A percentile compares a stretch with the other conserved stretches of the same genome.
Evolutionary conservation across 257 asterid species (phyloP).

Genomic region (Plantago major): DNA sequence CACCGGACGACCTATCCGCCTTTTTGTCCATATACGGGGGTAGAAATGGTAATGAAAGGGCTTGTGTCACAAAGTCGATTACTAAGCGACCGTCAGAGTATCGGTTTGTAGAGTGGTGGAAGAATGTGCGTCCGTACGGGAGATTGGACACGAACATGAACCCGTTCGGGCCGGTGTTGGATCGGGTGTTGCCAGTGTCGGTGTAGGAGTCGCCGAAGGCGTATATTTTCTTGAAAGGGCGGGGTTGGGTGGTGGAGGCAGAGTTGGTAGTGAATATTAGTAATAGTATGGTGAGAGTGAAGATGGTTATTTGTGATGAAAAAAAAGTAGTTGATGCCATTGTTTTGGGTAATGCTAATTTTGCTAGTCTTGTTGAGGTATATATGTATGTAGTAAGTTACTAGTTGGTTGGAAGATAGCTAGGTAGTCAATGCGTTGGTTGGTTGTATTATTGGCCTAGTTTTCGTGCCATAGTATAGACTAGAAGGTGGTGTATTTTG

Average conservation of each 20-base stretch:
- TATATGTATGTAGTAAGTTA: no score
- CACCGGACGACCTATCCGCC: slow-evolving; percentile 36
- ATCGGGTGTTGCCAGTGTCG: slow-evolving; percentile 86
- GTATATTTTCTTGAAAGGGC: slow-evolving; percentile 50
- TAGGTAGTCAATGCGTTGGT: no score
- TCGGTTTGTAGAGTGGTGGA: slow-evolving; percentile 82
- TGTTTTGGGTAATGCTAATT: no score
- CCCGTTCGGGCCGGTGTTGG: slow-evolving; percentile 61
- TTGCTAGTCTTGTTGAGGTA: no score
- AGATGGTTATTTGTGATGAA: no score
- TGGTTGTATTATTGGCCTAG: no score
- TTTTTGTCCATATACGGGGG: slow-evolving; percentile 45
- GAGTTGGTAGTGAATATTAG: not conserved
- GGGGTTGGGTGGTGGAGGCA: not conserved
- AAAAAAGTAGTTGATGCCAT: no score
- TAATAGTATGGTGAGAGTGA: not conserved
- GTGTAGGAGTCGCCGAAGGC: slow-evolving; percentile 94
- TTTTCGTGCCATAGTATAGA: no score
- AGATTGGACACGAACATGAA: slow-evolving; percentile 68
- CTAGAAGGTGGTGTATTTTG: no score
- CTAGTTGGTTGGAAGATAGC: no score
- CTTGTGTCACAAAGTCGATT: slow-evolving; percentile 60
- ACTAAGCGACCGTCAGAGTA: slow-evolving; percentile 88
- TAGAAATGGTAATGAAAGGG: slow-evolving; percentile 53
- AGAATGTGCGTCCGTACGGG: slow-evolving; percentile 79